Base-by-base conservation (phyloP, 768 basidiomycete species). In the Boletellus sp. region DNA sequence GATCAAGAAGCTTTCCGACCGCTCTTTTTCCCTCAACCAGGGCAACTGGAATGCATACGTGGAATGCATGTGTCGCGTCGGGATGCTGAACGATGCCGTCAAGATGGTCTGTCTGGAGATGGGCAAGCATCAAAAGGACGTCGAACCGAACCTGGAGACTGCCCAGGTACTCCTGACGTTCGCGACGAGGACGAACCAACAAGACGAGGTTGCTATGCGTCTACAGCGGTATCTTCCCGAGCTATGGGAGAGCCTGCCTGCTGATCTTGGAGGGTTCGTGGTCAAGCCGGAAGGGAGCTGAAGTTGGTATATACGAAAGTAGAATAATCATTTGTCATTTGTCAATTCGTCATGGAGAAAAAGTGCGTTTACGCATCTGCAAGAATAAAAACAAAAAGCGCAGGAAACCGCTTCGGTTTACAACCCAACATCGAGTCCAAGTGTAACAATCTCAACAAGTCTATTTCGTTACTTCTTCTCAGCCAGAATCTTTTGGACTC, bases 1-100 rank as follows among this genome's bases (percentile, higher is more conserved):
- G 32, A 78, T 80, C 69, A 54, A 63, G 26, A 80, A 78, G 60
- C 72, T 86, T 42, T 65, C 66, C 24, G 72, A 67, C 45, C 72
- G 72, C 40, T 74, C 72, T 20, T 88, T 78, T 62, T 60, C 53
- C 33, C 71, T 87, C 47, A 84, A 85, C 61, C 58, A 73, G 52
- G 78, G 80, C 45, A 86, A 88, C 60, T 93, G 91, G 89, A 83
- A 88, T 50, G 76, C 82, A 0, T 90, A 84, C 74, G 65, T 96
- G 17, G 93, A 96, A 67, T 90, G 87, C 61, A 76, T 95, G n/a
- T 90, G 89, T 59, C 78, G 92, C 20, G 63, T 81, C 41, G 78
- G 81, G 9, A 72, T 74, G 58, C 57, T 90, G 28, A 77, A 83
- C 19, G 85, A 88, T 20, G 94, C 90, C 1, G 63, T 82, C 37